Percentiles rank a stretch among this genome's conserved stretches.
Evolutionary conservation across 306 rosid species (phyloP).

Genomic region (Gleditsia sinensis): DNA sequence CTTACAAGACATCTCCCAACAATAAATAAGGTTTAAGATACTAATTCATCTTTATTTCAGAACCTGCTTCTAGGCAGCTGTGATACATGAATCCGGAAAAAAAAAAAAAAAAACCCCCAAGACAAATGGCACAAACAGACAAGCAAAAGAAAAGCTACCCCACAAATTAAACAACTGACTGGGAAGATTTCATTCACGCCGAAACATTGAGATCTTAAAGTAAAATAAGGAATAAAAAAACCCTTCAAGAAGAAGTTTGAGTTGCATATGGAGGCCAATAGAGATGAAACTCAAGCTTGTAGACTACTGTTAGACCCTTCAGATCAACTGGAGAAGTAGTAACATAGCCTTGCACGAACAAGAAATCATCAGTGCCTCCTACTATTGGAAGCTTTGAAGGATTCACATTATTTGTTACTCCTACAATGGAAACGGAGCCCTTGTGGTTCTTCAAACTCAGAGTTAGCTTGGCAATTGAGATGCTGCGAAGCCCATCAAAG

Average conservation of each 20-base stretch:
- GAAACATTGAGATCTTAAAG: neutral
- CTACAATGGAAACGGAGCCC: slow-evolving; percentile 69
- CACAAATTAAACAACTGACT: neutral
- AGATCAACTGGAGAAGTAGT: slow-evolving; percentile 63
- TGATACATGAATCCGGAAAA: neutral
- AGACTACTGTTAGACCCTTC: slow-evolving; percentile 49
- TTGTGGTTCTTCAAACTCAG: slow-evolving; percentile 47
- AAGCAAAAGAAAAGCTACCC: too few species aligned
- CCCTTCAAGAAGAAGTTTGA: slow-evolving; percentile 28
- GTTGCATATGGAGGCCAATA: slow-evolving; percentile 88
- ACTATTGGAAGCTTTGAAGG: slow-evolving; percentile 63
- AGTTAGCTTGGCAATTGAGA: slow-evolving; percentile 64
- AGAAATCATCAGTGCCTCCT: slow-evolving; percentile 79
- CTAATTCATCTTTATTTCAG: slow-evolving; percentile 3
- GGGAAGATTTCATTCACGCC: neutral
- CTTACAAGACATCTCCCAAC: too few species aligned
- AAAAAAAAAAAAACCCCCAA: neutral
- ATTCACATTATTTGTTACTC: slow-evolving; percentile 56
- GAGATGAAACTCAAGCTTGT: slow-evolving; percentile 67
- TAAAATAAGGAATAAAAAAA: neutral
- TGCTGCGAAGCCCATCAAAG: slow-evolving; percentile 65
- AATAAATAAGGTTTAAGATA: neutral
- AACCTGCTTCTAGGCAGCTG: neutral
- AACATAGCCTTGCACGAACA: slow-evolving; percentile 72
- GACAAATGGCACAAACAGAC: neutral